Evolutionary conservation across 2,329 filamentous ascomycete genomes (phyloP), one percentile per base, ranked within the genome.

Genomic region (Lasiodiplodia sp.): DNA sequence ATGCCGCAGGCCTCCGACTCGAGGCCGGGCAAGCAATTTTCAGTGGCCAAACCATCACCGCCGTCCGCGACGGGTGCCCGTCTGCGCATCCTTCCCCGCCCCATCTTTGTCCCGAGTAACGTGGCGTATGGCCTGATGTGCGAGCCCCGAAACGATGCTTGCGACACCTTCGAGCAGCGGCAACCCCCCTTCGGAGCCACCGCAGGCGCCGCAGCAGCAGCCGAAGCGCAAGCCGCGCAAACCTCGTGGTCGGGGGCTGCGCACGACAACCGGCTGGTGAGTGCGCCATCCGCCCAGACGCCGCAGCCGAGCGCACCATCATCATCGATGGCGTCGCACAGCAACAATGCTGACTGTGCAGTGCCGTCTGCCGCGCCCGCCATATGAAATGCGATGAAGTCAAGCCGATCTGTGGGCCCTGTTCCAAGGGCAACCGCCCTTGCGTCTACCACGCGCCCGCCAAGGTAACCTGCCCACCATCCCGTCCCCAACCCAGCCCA

Each of bases 351-450:
- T 64, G 60, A 64, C 60, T 37, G 60, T 31, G 67, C 70, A 83
- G 80, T 70, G 74, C 82, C 55, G 82, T 81, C 16, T 85, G 83
- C 71, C 80, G 82, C 60, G 78, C 78, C 69, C 76, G 84, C 68
- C 81, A 85, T 69, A 83, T 85, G 73, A 86, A 86, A 75, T 86
- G 84, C 72, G 83, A 85, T 70, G 84, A 86, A 75, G 76, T 76
- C 44, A 81, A 79, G 70, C 83, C 82, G 16, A 73, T 77, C 38
- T 84, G 83, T 71, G 78, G 78, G 47, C 80, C 80, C 71, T 85
- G 82, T 73, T 72, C 76, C 18, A 84, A 83, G 71, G 80, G 78
- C 51, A 76, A 78, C 56, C 79, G 82, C 69, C 77, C 79, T 67
- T 85, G 82, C 71, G 71, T 79, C 16, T 83, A 82, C 73, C 56